These are phyloP conservation scores for Durotheca rogersii DNA, from an alignment of 495 filamentous ascomycete genomes.

Conservation along the genomic window DNA sequence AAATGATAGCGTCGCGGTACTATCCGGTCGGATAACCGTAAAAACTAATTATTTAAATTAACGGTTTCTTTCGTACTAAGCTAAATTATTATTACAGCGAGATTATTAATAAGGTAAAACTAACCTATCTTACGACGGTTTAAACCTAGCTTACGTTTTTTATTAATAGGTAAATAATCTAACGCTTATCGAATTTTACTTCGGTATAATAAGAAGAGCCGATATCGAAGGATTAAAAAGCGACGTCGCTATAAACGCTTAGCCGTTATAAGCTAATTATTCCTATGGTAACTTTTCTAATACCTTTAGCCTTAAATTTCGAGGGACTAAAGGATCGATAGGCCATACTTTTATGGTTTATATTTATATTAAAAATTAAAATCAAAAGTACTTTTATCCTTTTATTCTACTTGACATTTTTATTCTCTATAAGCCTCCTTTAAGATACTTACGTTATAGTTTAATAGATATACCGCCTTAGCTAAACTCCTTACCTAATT, in stretches of 20 bases:
- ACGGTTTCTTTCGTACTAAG: constrained; percentile 71
- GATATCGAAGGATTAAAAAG: constrained; percentile 55
- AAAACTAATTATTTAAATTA: constrained; percentile 73
- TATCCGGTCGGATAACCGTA: constrained; percentile 67
- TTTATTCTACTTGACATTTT: constrained; percentile 69
- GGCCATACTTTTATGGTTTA: constrained; percentile 66
- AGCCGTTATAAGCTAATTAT: constrained; percentile 62
- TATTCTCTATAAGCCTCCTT: constrained; percentile 63
- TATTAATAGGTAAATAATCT: constrained; percentile 58
- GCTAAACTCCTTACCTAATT: constrained; percentile 71
- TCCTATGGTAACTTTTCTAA: constrained; percentile 72
- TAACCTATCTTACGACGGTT: constrained; percentile 57
- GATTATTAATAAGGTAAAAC: constrained; percentile 52
- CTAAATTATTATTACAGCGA: constrained; percentile 67
- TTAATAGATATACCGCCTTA: constrained; percentile 63
- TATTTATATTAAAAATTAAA: constrained; percentile 71
- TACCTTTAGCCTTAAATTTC: constrained; percentile 68
- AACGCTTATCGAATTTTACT: constrained; percentile 60
- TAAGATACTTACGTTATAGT: constrained; percentile 62
- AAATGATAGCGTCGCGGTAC: constrained; percentile 60
- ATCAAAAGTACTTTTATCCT: constrained; percentile 67
- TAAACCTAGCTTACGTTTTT: constrained; percentile 58
- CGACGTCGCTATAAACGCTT: constrained; percentile 47
- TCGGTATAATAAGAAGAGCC: constrained; percentile 59
- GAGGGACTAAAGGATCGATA: constrained; percentile 69